These are phyloP conservation scores for Ganoderma multipileum DNA, from an alignment of 1,284 basidiomycete genomes.

Conservation along the genomic window DNA sequence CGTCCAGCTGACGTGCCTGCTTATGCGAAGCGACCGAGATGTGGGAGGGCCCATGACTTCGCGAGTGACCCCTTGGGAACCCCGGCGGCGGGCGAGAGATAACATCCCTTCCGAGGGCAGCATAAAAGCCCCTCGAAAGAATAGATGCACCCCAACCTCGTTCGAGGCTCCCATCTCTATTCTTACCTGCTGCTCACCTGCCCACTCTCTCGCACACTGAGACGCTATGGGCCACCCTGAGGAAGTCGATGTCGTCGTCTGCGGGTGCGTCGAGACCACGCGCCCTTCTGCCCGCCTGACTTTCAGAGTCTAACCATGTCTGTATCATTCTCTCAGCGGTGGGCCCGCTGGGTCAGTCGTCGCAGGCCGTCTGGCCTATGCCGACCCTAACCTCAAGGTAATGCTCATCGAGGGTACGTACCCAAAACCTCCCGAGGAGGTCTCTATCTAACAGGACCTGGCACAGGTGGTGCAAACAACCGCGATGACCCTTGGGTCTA, in stretches of 20 bases:
- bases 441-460: no score
- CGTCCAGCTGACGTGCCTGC: constrained; percentile 29
- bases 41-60: constrained; percentile 35
- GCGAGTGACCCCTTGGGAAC: constrained; percentile 31
- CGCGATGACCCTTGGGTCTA: constrained; percentile 80
- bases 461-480: constrained; percentile 70
- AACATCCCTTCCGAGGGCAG: constrained; percentile 19
- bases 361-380: constrained; percentile 72
- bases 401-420: constrained; percentile 76
- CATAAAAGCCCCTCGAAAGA: constrained; percentile 32
- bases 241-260: constrained; percentile 78
- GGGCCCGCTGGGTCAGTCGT: constrained; percentile 74
- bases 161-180: constrained; percentile 33
- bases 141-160: constrained; percentile 28
- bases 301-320: constrained; percentile 18
- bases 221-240: constrained; percentile 59
- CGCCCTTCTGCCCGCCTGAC: constrained; percentile 1
- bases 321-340: constrained; percentile 51
- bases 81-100: constrained; percentile 27
- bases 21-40: constrained; percentile 20
- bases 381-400: constrained; percentile 75
- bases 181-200: constrained; percentile 32
- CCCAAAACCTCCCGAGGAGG: not conserved
- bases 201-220: constrained; percentile 15
- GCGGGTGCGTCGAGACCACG: constrained; percentile 43